A percentile compares a stretch with the other conserved stretches of the same genome.
Evolutionary conservation across 495 filamentous ascomycete genomes (phyloP).

Genomic region (Lentithecium fluviatile): DNA sequence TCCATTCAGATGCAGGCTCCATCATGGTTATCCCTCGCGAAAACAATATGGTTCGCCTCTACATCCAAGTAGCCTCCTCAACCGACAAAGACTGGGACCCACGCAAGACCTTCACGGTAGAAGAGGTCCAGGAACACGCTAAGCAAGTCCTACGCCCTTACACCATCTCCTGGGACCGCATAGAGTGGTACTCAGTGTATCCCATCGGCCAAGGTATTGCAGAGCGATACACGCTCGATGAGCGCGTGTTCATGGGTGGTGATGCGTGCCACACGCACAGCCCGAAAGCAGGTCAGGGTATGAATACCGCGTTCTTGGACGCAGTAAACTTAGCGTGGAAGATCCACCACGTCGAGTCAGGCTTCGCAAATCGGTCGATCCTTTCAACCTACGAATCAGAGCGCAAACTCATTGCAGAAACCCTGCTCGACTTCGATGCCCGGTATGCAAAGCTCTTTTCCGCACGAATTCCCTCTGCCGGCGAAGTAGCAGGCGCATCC

Average conservation of each 20-base stretch:
- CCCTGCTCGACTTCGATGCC: conserved; percentile 70
- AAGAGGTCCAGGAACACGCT: conserved; percentile 61
- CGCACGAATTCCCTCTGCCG: conserved; percentile 56
- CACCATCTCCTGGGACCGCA: conserved; percentile 55
- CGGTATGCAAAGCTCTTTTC: conserved; percentile 47
- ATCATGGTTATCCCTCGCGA: conserved; percentile 50
- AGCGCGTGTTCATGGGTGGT: conserved; percentile 65
- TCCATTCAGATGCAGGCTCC: conserved; percentile 52
- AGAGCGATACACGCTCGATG: conserved; percentile 57
- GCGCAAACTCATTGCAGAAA: conserved; percentile 64
- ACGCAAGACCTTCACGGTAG: conserved; percentile 50
- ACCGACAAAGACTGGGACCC: conserved; percentile 60
- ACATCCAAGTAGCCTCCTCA: conserved; percentile 54
- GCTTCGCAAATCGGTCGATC: conserved; percentile 52
- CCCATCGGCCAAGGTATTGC: conserved; percentile 74
- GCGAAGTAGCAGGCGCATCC: conserved; percentile 48
- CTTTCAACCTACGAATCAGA: conserved; percentile 71
- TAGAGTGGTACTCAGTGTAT: conserved; percentile 61
- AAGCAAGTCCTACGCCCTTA: conserved; percentile 63
- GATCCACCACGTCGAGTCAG: conserved; percentile 59
- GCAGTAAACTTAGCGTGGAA: conserved; percentile 78
- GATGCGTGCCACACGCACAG: conserved; percentile 66
- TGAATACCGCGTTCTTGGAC: conserved; percentile 61
- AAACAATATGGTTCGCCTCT: conserved; percentile 48
- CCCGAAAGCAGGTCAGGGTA: conserved; percentile 73